phyloP scores from a whole-genome alignment of 2,329 filamentous ascomycete species.

The Ophiosphaerella korrae region DNA sequence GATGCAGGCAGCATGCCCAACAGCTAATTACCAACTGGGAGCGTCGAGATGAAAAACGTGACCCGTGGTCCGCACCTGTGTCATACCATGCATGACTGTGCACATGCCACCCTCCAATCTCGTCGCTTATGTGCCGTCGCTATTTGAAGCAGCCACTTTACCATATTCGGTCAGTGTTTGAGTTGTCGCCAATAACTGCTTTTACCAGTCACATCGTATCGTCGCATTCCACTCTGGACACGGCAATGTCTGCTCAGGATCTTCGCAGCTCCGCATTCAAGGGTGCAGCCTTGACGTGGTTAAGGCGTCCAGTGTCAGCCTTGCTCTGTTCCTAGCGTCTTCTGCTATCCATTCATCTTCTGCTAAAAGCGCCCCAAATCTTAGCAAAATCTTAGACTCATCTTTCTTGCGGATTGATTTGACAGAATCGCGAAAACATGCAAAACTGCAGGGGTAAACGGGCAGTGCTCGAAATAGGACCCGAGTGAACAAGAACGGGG shows the following conservation, averaged over 20 bases:
- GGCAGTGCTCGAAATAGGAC: slow-evolving; percentile 20
- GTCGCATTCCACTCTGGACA: slow-evolving; percentile 18
- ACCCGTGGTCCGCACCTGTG: too few relatives aligned
- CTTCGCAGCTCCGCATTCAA: not conserved
- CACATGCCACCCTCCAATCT: not conserved
- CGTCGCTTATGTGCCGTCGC: not conserved
- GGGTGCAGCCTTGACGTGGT: slow-evolving; percentile 1
- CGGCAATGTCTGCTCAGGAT: not conserved
- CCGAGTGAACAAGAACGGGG: slow-evolving; percentile 12
- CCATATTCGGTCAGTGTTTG: not conserved
- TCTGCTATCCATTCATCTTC: slow-evolving; percentile 13
- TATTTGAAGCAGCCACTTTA: slow-evolving; percentile 3
- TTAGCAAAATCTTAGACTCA: slow-evolving; percentile 22
- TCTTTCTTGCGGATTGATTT: slow-evolving; percentile 15
- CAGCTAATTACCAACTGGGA: too few relatives aligned
- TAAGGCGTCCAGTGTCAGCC: slow-evolving; percentile 5
- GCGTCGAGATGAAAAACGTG: too few relatives aligned
- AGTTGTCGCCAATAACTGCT: not conserved
- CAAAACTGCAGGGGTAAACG: slow-evolving; percentile 1
- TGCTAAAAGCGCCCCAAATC: slow-evolving; percentile 12
- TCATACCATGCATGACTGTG: too few relatives aligned
- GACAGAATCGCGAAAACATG: slow-evolving; percentile 7
- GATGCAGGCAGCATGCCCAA: too few relatives aligned
- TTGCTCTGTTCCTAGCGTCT: slow-evolving; percentile 9
- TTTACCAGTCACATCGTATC: slow-evolving; percentile 9